Base-by-base conservation (phyloP, 192 early-diverging fungal genomes). In the Umbelopsis sp. region DNA sequence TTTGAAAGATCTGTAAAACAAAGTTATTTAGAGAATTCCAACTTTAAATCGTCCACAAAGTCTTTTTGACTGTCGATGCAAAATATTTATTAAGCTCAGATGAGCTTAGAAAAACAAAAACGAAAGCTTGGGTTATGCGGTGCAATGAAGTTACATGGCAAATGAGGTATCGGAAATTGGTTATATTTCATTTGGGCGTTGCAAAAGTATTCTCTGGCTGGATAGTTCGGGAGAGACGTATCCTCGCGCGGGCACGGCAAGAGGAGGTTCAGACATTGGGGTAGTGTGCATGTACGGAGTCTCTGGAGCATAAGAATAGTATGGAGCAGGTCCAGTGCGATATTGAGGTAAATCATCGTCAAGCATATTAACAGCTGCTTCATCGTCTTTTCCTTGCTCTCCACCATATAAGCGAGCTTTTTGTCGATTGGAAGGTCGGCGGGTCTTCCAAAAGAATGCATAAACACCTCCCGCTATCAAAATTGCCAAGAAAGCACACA, bases 361-460 rank as follows among this genome's bases (percentile, higher is more conserved):
- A 16, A 61, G 15, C 55, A 61, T 61, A 3, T 61, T 61, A 16
- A 11, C 13, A 2, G 55, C 11, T 35, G 30, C 55, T 37, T 61
- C 55, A 25, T 61, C 55, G 23, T 61, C 23, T 16, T n/a, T 35
- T 27, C 55, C 55, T 61, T 61, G 15, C 30, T 61, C 55, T 6
- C 55, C 55, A 18, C 55, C 55, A 30, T 50, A 69, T 22, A 69
- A 52, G 9, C 67, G 47, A 49, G 35, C 51, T 47, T 27, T 69
- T 49, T 69, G 67, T 9, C 67, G 46, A 11, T 23, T 41, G 21
- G 67, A 69, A 2, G 67, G 67, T 16, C 67, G 67, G 8, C 67
- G 67, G 8, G 67, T 69, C 49, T 69, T 69, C 67, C 67, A 69
- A 35, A 69, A 69, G 47, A 69, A 69, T 12, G 67, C 67, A 69